phyloP scores from a whole-genome alignment of 768 basidiomycete species.

The Phylloporus arenicola region DNA sequence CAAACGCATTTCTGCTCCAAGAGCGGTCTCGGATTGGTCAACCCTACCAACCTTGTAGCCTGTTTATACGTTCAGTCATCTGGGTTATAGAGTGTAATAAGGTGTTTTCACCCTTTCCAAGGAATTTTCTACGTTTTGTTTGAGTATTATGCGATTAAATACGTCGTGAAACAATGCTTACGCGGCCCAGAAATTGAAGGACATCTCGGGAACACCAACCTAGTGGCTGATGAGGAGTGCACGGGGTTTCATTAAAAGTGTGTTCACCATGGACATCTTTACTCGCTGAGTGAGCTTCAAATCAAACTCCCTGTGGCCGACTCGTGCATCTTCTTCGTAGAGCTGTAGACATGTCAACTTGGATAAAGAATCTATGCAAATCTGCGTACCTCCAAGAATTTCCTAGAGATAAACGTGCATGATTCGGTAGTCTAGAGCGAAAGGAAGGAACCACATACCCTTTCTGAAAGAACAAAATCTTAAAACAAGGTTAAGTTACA shows the following conservation, averaged over 20 bases:
- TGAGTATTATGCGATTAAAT: constrained; percentile 4
- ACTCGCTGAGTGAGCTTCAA: constrained; percentile 87
- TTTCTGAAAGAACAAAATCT: constrained; percentile 97
- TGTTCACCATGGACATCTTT: constrained; percentile 94
- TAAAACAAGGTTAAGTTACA: constrained; percentile 8
- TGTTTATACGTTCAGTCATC: constrained; percentile 18
- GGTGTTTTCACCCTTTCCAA: constrained; percentile 46
- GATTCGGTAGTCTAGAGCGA: not conserved
- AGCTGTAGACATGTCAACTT: constrained; percentile 34
- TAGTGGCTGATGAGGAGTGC: constrained; percentile 23
- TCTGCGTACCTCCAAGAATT: constrained; percentile 66
- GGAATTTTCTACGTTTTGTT: constrained; percentile 56
- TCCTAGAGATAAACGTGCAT: constrained; percentile 40
- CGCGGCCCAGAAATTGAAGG: constrained; percentile 92
- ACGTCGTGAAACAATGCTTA: constrained; percentile 34
- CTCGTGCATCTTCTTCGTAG: constrained; percentile 94
- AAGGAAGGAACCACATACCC: constrained; percentile 46
- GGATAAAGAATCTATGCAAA: not conserved
- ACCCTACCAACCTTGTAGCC: constrained; percentile 95
- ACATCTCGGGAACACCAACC: constrained; percentile 94
- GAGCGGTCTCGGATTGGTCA: constrained; percentile 94
- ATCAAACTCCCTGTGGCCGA: constrained; percentile 93
- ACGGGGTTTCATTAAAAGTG: not conserved
- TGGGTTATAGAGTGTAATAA: not conserved
- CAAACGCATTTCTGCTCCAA: constrained; percentile 93